A percentile compares a stretch with the other conserved stretches of the same genome.
Conservation (phyloP, 2,329 filamentous ascomycete species). For the Hypoxylon sp. region DNA sequence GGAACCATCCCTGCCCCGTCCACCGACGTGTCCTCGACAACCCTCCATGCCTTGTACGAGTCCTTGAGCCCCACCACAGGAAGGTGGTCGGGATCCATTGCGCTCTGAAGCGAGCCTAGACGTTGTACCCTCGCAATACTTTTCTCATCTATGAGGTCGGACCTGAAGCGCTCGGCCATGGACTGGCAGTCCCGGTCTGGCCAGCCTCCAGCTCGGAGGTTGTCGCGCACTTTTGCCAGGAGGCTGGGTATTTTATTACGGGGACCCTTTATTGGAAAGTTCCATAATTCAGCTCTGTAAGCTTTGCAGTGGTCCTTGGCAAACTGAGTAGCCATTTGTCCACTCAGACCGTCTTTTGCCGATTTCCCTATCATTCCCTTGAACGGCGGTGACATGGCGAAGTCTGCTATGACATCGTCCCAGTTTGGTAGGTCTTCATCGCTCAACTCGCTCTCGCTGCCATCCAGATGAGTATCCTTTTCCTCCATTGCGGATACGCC, state of each 20-base stretch:
- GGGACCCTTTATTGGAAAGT: neutral
- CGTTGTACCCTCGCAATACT: neutral
- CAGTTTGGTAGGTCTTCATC: conserved; percentile 28
- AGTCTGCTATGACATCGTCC: neutral
- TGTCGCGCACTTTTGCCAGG: neutral
- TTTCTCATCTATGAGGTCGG: neutral
- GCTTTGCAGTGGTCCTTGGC: neutral
- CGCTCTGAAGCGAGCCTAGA: neutral
- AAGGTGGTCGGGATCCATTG: conserved; percentile 35
- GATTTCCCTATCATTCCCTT: no score
- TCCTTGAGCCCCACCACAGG: conserved; percentile 5
- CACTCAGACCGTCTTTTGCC: no score
- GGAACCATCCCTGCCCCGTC: conserved; percentile 33
- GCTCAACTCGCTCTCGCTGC: conserved; percentile 32
- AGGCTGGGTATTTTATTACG: neutral
- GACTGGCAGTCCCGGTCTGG: neutral
- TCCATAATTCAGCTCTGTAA: neutral
- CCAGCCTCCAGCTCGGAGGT: neutral
- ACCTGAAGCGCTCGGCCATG: neutral
- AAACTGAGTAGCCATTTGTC: neutral
- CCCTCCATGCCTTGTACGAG: conserved; percentile 39
- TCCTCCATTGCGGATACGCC: conserved; percentile 2
- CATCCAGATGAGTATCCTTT: conserved; percentile 2
- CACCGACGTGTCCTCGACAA: conserved; percentile 30
- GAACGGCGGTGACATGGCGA: neutral